phyloP scores from a whole-genome alignment of 495 filamentous ascomycete species.

The Xylaria longipes region DNA sequence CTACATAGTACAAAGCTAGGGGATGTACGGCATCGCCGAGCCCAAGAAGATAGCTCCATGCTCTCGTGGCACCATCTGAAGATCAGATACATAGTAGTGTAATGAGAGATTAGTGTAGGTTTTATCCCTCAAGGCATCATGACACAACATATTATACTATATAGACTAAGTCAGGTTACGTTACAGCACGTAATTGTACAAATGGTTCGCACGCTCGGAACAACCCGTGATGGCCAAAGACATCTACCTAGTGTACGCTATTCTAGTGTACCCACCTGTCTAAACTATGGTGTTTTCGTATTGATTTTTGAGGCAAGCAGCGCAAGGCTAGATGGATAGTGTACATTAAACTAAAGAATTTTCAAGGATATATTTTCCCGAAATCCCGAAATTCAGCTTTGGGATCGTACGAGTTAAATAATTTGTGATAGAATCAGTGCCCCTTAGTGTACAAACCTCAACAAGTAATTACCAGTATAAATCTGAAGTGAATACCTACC shows the following conservation, averaged over 20 bases:
- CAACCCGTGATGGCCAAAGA: not conserved
- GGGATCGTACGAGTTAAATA: not conserved
- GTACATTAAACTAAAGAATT: not conserved
- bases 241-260: conserved; percentile 2
- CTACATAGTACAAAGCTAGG: not conserved
- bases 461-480: not conserved
- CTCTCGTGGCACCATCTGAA: not conserved
- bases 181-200: not conserved
- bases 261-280: conserved; percentile 1
- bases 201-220: not conserved
- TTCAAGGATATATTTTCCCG: not conserved
- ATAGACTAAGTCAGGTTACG: not conserved
- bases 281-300: no score
- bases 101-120: not conserved
- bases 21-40: not conserved
- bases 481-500: not conserved
- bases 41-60: not conserved
- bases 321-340: no score
- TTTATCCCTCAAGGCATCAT: not conserved
- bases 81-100: not conserved
- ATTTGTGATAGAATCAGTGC: not conserved
- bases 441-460: not conserved
- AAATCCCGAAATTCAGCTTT: not conserved
- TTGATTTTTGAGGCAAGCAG: no score
- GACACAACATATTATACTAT: not conserved